Conservation (phyloP, 176 grass and related monocot genomes). For the Hsuehochloa calcarea region DNA sequence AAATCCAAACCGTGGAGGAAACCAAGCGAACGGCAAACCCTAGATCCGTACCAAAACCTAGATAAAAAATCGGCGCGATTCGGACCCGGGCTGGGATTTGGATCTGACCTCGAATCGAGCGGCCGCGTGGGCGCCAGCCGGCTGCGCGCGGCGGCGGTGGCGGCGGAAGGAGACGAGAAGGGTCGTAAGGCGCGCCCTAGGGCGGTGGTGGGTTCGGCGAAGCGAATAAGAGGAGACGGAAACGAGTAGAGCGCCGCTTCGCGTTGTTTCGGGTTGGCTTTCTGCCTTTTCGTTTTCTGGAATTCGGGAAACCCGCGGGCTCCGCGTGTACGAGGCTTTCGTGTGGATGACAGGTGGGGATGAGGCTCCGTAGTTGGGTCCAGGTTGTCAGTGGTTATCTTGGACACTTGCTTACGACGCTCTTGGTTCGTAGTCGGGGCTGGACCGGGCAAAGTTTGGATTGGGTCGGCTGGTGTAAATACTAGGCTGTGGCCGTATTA, state of each 20-base stretch:
- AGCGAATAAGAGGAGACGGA: constrained; percentile 17
- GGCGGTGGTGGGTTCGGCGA: background rate
- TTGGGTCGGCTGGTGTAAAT: too few species aligned
- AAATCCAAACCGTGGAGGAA: constrained; percentile 19
- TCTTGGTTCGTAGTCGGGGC: background rate
- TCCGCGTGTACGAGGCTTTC: background rate
- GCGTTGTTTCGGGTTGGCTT: constrained; percentile 28
- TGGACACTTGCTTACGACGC: background rate
- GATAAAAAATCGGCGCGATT: constrained; percentile 25
- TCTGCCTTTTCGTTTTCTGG: constrained; percentile 5
- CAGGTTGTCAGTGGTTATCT: background rate
- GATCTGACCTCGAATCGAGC: constrained; percentile 37
- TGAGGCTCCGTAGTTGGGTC: background rate
- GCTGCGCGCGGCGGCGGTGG: background rate
- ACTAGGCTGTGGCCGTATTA: too few species aligned
- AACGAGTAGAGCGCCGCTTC: constrained; percentile 49
- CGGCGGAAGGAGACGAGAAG: background rate
- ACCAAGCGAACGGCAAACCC: constrained; percentile 36
- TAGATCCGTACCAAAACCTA: constrained; percentile 56
- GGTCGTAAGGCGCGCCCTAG: background rate
- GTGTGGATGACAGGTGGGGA: background rate
- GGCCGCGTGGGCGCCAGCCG: background rate
- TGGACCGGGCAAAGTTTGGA: background rate
- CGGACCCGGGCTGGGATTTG: constrained; percentile 3
- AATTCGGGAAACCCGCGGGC: background rate